phyloP scores from a whole-genome alignment of 805 yeast genomes.

The Yarrowia sp. region DNA sequence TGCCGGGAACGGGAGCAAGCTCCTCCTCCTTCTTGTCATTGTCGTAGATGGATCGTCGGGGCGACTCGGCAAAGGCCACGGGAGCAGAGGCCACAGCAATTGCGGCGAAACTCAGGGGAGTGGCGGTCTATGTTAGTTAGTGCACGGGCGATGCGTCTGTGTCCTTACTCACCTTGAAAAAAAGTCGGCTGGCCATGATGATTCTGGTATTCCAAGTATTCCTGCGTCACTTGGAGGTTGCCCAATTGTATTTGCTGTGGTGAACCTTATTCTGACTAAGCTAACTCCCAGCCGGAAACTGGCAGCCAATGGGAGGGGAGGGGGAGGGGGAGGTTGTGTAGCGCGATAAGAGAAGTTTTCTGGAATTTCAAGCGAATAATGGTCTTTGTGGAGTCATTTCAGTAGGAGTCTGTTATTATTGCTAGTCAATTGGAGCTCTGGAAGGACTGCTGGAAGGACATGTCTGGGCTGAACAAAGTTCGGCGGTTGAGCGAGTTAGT shows the following conservation, averaged over 20 bases:
- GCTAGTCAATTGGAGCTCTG: background rate
- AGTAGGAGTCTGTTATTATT: background rate
- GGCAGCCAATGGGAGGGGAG: too few species aligned
- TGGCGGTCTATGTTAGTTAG: constrained; percentile 16
- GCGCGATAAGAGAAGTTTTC: too few species aligned
- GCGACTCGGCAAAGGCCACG: constrained; percentile 22
- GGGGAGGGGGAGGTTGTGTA: background rate
- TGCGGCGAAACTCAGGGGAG: constrained; percentile 12
- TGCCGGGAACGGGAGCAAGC: constrained; percentile 36
- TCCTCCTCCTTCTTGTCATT: constrained; percentile 33
- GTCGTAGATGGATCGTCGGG: constrained; percentile 35
- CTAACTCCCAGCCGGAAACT: background rate
- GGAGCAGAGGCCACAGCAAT: constrained; percentile 19
- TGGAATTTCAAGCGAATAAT: too few species aligned
- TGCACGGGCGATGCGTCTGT: background rate
- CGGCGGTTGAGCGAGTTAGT: background rate
- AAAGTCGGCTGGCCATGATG: constrained; percentile 25
- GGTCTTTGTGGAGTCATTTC: background rate
- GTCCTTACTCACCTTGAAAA: constrained; percentile 15
- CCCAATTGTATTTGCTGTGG: constrained; percentile 17
- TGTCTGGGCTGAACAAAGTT: background rate
- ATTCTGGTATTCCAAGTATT: background rate
- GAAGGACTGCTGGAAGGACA: background rate
- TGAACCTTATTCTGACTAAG: constrained; percentile 8
- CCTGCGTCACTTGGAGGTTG: background rate